phyloP scores from a whole-genome alignment of 2,329 filamentous ascomycete species.

The Diaporthe australafricana region DNA sequence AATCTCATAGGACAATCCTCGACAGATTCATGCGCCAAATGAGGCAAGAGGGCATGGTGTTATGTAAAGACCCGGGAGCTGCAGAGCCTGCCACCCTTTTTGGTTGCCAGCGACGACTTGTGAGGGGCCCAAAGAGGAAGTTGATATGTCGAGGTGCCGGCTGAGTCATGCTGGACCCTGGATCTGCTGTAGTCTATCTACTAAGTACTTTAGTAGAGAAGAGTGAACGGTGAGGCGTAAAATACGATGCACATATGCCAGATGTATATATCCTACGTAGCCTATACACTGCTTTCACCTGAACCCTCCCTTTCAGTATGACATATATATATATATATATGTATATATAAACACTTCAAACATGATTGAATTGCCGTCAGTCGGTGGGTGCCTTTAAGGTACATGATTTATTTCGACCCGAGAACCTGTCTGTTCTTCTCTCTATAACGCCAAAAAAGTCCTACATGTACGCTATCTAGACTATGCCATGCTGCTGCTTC shows the following conservation, averaged over 20 bases:
- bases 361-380: no score
- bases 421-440: no score
- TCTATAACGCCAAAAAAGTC: no score
- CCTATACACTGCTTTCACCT: background rate
- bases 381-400: no score
- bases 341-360: no score
- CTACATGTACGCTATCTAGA: background rate
- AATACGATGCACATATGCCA: background rate
- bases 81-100: background rate
- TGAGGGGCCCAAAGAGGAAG: slow-evolving; percentile 13
- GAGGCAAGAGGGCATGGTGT: background rate
- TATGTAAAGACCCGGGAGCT: slow-evolving; percentile 18
- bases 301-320: no score
- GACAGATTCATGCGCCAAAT: slow-evolving; percentile 20
- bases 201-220: background rate
- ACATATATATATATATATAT: no score
- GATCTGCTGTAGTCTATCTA: background rate
- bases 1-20: slow-evolving; percentile 13
- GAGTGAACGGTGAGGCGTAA: background rate
- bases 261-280: background rate
- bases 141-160: slow-evolving; percentile 25
- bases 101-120: background rate
- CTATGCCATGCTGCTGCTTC: no score
- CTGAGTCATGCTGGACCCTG: slow-evolving; percentile 30
- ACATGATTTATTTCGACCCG: no score